Evolutionary conservation across 192 early-diverging fungal genomes (phyloP).

Genomic region (Coemansia sp.): DNA sequence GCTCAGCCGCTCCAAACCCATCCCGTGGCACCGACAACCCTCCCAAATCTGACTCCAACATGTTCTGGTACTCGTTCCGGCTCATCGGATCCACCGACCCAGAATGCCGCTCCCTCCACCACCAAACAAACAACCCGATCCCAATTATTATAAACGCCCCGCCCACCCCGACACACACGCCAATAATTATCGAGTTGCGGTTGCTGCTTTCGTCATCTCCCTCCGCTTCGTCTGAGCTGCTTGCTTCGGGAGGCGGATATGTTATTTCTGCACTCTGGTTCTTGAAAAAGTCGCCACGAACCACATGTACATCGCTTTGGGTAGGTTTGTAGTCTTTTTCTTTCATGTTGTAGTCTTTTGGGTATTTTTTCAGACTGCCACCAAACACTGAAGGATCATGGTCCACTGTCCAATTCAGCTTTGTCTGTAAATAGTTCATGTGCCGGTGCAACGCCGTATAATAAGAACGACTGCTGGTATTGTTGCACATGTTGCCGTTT

Average conservation of each 20-base stretch:
- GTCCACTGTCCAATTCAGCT: not conserved
- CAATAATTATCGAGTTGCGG: slow-evolving; percentile 4
- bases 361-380: not conserved
- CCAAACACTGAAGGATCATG: not conserved
- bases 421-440: not conserved
- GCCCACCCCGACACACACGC: slow-evolving; percentile 4
- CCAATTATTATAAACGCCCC: not conserved
- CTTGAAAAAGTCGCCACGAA: not conserved
- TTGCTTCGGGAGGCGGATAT: not conserved
- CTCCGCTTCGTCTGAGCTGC: too few species aligned
- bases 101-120: slow-evolving; percentile 5
- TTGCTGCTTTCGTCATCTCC: not conserved
- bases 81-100: slow-evolving; percentile 8
- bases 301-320: not conserved
- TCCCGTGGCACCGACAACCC: not conserved
- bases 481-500: not conserved
- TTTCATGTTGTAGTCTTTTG: not conserved
- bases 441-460: not conserved
- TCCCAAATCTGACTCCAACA: not conserved
- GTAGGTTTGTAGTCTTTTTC: not conserved
- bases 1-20: not conserved
- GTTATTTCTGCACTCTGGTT: not conserved
- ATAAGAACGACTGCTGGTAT: not conserved
- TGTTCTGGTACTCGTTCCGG: slow-evolving; percentile 7
- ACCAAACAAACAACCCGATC: not conserved